Percentiles rank a stretch among this genome's conserved stretches.
Evolutionary conservation across 352 stramenopile genomes (phyloP).

Genomic region (Phytopythium mirpurense): DNA sequence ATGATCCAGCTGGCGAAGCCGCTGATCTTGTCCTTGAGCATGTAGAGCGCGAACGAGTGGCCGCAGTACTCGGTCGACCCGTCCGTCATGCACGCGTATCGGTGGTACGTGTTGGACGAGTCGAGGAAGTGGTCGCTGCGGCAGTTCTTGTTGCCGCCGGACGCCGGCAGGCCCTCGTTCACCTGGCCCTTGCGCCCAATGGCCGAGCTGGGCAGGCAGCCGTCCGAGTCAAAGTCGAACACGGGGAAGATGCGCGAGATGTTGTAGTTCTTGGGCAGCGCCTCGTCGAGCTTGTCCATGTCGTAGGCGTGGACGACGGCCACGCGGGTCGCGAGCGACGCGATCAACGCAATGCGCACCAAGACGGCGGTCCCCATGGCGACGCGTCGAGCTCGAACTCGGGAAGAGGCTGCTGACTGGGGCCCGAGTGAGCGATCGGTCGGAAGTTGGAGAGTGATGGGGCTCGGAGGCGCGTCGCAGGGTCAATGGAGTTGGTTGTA

Average conservation of each 20-base stretch:
- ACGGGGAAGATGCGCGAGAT: slow-evolving; percentile 10
- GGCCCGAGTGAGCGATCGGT: too few species aligned
- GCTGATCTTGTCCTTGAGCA: slow-evolving; percentile 6
- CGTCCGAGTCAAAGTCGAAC: slow-evolving; percentile 12
- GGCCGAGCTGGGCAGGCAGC: slow-evolving; percentile 27
- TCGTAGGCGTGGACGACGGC: neutral
- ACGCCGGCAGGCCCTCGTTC: slow-evolving; percentile 20
- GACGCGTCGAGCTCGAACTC: too few species aligned
- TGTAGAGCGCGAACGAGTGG: slow-evolving; percentile 12
- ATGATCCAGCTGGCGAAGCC: neutral
- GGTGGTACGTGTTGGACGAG: slow-evolving; percentile 13
- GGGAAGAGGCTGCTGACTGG: too few species aligned
- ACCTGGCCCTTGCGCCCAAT: slow-evolving; percentile 21
- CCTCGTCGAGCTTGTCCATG: slow-evolving; percentile 9
- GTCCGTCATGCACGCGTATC: slow-evolving; percentile 5
- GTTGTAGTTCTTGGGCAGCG: slow-evolving; percentile 21
- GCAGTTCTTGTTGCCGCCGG: slow-evolving; percentile 11
- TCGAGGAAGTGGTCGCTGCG: slow-evolving; percentile 8
- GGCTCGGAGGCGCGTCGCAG: too few species aligned
- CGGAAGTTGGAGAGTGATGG: too few species aligned
- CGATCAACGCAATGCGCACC: too few species aligned
- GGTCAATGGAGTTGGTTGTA: too few species aligned
- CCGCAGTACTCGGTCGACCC: slow-evolving; percentile 4
- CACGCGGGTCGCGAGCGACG: too few species aligned
- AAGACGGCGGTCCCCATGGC: too few species aligned